A percentile compares a stretch with the other conserved stretches of the same genome.
Evolutionary conservation across 108 stramenopile species (phyloP).

Genomic region (Conticribra weissflogii): DNA sequence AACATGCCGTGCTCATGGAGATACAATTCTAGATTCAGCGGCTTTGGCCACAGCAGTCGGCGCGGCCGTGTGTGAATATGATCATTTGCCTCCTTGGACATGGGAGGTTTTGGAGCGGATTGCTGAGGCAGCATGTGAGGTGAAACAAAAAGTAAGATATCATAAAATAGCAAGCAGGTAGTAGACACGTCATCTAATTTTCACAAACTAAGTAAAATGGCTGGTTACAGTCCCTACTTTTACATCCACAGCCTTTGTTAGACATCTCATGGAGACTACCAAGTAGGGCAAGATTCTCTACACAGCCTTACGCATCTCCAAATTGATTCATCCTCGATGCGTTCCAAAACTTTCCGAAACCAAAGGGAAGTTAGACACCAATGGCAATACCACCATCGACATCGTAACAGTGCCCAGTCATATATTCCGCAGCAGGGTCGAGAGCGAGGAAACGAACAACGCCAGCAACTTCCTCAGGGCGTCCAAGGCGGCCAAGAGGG

Average conservation of each 20-base stretch:
- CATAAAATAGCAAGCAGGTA: not conserved
- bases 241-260: too few relatives aligned
- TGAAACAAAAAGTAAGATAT: constrained; percentile 3
- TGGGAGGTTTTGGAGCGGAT: constrained; percentile 50
- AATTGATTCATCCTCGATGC: not conserved
- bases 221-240: too few relatives aligned
- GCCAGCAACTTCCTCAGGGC: constrained; percentile 52
- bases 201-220: not conserved
- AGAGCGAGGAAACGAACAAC: constrained; percentile 50
- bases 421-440: constrained; percentile 56
- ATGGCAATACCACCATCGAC: constrained; percentile 78
- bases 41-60: constrained; percentile 61
- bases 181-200: too few relatives aligned
- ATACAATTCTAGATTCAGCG: constrained; percentile 33
- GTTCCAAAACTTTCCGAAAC: not conserved
- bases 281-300: too few relatives aligned
- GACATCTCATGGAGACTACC: too few relatives aligned
- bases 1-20: constrained; percentile 45
- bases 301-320: too few relatives aligned
- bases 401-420: constrained; percentile 63
- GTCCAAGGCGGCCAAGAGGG: constrained; percentile 49
- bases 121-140: constrained; percentile 38
- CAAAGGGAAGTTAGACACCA: constrained; percentile 21
- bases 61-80: constrained; percentile 61
- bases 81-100: constrained; percentile 55